phyloP scores from a whole-genome alignment of 2,329 filamentous ascomycete genomes.

The Ceratocystiopsis sp. region DNA sequence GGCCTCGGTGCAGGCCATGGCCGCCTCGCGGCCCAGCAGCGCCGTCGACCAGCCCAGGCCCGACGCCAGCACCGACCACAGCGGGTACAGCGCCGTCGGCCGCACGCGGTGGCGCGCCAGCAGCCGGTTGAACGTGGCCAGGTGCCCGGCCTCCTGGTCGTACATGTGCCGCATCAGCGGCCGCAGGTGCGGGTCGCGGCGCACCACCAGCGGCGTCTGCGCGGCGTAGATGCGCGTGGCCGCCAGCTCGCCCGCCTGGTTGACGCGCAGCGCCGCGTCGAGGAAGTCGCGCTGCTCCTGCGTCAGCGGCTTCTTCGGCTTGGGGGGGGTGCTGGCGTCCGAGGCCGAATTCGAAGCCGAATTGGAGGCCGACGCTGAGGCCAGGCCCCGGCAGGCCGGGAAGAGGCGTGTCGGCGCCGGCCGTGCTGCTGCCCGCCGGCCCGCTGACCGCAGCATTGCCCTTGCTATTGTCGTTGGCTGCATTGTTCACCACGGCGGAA shows the following conservation, averaged over 20 bases:
- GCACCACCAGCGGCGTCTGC: slow-evolving; percentile 67
- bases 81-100: slow-evolving; percentile 78
- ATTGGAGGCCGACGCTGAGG: too few relatives aligned
- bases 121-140: slow-evolving; percentile 69
- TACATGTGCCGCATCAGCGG: slow-evolving; percentile 96
- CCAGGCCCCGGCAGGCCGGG: too few relatives aligned
- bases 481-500: too few relatives aligned
- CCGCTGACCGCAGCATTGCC: too few relatives aligned
- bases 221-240: slow-evolving; percentile 86
- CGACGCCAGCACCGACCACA: slow-evolving; percentile 71
- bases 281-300: slow-evolving; percentile 57
- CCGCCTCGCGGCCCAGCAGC: slow-evolving; percentile 75
- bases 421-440: too few relatives aligned
- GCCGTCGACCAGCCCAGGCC: slow-evolving; percentile 81
- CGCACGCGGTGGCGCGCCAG: slow-evolving; percentile 76
- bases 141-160: slow-evolving; percentile 82
- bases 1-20: slow-evolving; percentile 97
- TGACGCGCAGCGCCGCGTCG: slow-evolving; percentile 76
- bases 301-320: slow-evolving; percentile 39
- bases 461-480: too few relatives aligned
- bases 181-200: slow-evolving; percentile 69
- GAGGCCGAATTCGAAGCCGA: too few relatives aligned
- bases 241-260: slow-evolving; percentile 94
- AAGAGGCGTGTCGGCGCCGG: too few relatives aligned
- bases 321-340: too few relatives aligned